Evolutionary conservation across 2,329 filamentous ascomycete species (phyloP), one percentile per base, ranked within the genome.

Genomic region (Myriosclerotinia scirpicola): DNA sequence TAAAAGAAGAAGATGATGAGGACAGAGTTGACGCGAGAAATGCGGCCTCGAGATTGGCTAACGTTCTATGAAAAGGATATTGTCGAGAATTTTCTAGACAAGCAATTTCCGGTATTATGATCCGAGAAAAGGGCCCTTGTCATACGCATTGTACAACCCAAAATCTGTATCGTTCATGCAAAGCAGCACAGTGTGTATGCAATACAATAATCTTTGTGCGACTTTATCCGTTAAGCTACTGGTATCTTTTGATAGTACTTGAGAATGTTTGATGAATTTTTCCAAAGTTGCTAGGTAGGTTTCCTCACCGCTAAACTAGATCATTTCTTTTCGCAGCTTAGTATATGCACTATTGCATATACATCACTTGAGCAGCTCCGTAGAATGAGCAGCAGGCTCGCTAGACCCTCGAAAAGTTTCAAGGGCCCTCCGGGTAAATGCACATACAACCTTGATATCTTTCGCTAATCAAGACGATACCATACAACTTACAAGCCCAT

Each of bases 1-100:
- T 90, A 59, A 82, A 84, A 69, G 91, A 94, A 75, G 92, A 96
- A 75, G 94, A 93, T 71, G 91, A 97, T 74, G 93, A 97, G 74
- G 95, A 99, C 78, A 86, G 93, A 65, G 88, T 99, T 68, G 95
- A 99, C 83, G 95, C 95, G 53, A 87, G 91, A 78, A 99, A 98
- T 80, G 95, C 95, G 64, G 95, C 95, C 46, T 97, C 92, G 79
- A 86, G 95, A 76, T 82, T 99, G 80, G 64, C 64, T 66, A 66
- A 66, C 53, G 64, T 66, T 61, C 55, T 66, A 44, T 66, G 55
- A 66, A 34, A 44, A 44, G 26, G 34, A 30, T 17, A 61, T 36
- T 52, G 48, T n/a, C 38, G 63, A 58, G 15, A 42, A 34, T 34
- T 26, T 61, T 61, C 48, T 53, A 26, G 40, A 9, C 44, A 46